A percentile compares a stretch with the other conserved stretches of the same genome.
Evolutionary conservation across 805 yeast genomes (phyloP).

Genomic region (Soucietia sequanensis): DNA sequence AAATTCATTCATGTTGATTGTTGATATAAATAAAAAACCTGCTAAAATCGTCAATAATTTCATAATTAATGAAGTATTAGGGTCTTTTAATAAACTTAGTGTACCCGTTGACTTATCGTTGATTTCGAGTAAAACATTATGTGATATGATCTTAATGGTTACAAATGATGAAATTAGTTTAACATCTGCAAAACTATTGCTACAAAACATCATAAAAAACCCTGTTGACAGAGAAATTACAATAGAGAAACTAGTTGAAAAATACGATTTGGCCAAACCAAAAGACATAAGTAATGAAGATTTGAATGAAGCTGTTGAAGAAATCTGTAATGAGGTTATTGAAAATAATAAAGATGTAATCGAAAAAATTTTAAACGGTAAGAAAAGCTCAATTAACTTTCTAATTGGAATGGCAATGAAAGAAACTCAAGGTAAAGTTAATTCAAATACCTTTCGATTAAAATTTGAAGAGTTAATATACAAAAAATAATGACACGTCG

Average conservation of each 20-base stretch:
- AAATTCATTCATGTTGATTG: constrained; percentile 31
- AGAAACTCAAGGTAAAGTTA: constrained; percentile 63
- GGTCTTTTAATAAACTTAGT: constrained; percentile 57
- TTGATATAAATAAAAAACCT: constrained; percentile 15
- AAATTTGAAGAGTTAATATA: constrained; percentile 23
- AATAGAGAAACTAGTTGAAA: constrained; percentile 48
- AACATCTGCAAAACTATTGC: constrained; percentile 64
- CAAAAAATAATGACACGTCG: background rate
- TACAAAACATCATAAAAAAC: constrained; percentile 58
- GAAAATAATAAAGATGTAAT: constrained; percentile 53
- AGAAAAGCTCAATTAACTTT: constrained; percentile 67
- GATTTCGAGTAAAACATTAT: constrained; percentile 43
- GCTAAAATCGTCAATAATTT: constrained; percentile 62
- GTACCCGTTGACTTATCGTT: constrained; percentile 24
- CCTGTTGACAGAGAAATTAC: constrained; percentile 32
- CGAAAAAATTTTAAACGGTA: constrained; percentile 53
- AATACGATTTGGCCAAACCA: constrained; percentile 46
- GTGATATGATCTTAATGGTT: constrained; percentile 55
- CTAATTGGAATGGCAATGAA: constrained; percentile 86
- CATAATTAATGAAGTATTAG: constrained; percentile 79
- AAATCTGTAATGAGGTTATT: constrained; percentile 47
- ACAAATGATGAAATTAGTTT: constrained; percentile 50
- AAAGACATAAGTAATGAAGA: constrained; percentile 28
- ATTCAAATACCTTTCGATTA: constrained; percentile 27
- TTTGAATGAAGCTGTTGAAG: constrained; percentile 29